Conservation (phyloP, 495 filamentous ascomycete species). For the Aspergillus egyptiacus region DNA sequence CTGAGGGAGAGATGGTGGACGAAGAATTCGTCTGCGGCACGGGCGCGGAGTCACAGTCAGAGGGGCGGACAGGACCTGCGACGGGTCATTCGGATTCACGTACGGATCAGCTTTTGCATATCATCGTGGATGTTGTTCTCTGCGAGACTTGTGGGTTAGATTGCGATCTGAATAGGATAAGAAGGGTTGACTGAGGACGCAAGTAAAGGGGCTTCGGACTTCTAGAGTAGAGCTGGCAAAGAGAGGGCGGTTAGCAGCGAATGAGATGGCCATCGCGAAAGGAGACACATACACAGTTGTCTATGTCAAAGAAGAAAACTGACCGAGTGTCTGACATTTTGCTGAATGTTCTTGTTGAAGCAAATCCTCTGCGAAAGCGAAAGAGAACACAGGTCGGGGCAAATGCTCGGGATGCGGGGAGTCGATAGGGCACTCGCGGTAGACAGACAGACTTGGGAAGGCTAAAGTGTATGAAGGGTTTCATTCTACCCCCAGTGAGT, state of each 20-base stretch:
- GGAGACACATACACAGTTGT: constrained; percentile 72
- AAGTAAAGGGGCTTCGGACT: constrained; percentile 23
- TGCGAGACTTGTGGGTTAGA: constrained; percentile 22
- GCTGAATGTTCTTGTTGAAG: not conserved
- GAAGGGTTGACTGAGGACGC: not conserved
- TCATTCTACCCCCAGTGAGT: constrained; percentile 3
- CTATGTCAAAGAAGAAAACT: constrained; percentile 89
- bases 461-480: not conserved
- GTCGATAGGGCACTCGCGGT: not conserved
- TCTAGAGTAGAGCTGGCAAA: constrained; percentile 48
- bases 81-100: constrained; percentile 11
- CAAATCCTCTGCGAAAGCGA: constrained; percentile 1
- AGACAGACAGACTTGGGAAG: not conserved
- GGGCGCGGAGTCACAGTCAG: not conserved
- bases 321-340: constrained; percentile 40
- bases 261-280: not conserved
- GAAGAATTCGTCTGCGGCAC: constrained; percentile 65
- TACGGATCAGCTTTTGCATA: constrained; percentile 64
- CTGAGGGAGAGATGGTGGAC: constrained; percentile 66
- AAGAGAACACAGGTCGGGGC: not conserved
- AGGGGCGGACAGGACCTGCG: not conserved
- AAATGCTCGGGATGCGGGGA: not conserved
- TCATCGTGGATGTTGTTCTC: constrained; percentile 65
- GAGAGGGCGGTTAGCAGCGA: constrained; percentile 8
- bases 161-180: constrained; percentile 13